Base-by-base conservation (phyloP, 805 yeast genomes). In the Isabelozyma gotoi region DNA sequence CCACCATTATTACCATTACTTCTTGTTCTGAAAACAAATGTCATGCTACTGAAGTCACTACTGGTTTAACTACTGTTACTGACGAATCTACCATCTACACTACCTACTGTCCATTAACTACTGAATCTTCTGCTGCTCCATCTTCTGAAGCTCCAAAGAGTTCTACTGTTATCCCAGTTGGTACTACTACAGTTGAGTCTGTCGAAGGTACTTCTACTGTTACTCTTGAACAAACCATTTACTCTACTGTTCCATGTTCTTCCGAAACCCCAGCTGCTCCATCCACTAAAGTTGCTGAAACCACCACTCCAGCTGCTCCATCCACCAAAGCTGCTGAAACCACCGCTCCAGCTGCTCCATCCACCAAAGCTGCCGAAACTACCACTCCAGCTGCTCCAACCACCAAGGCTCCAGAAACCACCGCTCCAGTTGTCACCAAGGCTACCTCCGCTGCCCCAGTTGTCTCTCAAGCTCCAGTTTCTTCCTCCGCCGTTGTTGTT, bases 21-120 rank as follows among this genome's bases (percentile, higher is more conserved):
- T 59, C 68, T 40, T 68, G 74, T 53, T 50, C 62, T 15, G 58
- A 59, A 46, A 43, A 63, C 58, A 50, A 43, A 35, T 68, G 75
- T 20, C n/a, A 41, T 16, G 36, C 17, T 31, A 20, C 18, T 10
- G 18, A 36, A 10, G 40, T 41, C 36, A 37, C 41, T 12, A 27
- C 41, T 21, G 21, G 32, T 17, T 17, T 37, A 31, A 35, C 19
- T 33, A 36, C 44, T 19, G 40, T 46, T 16, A 41, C 45, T 14
- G 49, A 44, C n/a, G 40, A 36, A 14, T 47, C 39, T 12, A 52
- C 56, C 27, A 45, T 42, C 34, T 58, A 58, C 56, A 59, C 63
- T 47, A 55, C 59, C 16, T 46, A 42, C 49, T 53, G 57, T 45
- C 59, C 59, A 32, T 35, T 53, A 36, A n/a, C 16, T 5, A 20